Evolutionary conservation across 2,329 filamentous ascomycete genomes (phyloP), one percentile per base, ranked within the genome.

Genomic region (Epichloe gansuensis): DNA sequence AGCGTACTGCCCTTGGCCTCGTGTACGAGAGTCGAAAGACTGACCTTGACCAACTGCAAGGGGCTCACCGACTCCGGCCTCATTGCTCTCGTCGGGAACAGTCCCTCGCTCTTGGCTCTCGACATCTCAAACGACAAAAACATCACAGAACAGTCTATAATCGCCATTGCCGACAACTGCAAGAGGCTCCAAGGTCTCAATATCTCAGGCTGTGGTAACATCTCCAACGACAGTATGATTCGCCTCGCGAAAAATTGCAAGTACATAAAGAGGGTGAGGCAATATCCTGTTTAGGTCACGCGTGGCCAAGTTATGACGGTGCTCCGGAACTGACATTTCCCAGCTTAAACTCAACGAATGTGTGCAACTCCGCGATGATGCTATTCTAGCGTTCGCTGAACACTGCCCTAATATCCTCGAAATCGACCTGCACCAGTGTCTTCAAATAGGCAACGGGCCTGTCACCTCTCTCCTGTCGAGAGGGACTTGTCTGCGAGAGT

Each of bases 331-430:
- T 48, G 21, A 51, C 42, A 25, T 15, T 8, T 46, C 9, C 5
- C 42, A 93, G 82, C 78, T 98, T 59, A 98, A 98, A 79, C 78
- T 98, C 56, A 98, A 97, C 68, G 87, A 91, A 53, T 95, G 93
- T 65, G 69, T 72, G n/a, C 86, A 95, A 68, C 74, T 96, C 37
- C 89, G 86, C 41, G 89, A 97, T 65, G 76, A 78, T 48, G 85
- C 90, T 6, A 84, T 97, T 57, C 74, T 88, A 54, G 87, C 90
- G 3, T 94, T 98, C 65, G 91, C 93, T 5, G 76, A 83, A 46
- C 81, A 94, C 68, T 96, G 91, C 66, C 88, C 84, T 12, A 91
- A 95, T 59, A 90, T 98, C 35, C 83, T 98, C 56, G 93, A 98
- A 68, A 95, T 98, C 56, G 93, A 98, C 65, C 79, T 98, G 13